Evolutionary conservation across 2,329 filamentous ascomycete genomes (phyloP).

Genomic region (Sclerotiophoma versabilis): DNA sequence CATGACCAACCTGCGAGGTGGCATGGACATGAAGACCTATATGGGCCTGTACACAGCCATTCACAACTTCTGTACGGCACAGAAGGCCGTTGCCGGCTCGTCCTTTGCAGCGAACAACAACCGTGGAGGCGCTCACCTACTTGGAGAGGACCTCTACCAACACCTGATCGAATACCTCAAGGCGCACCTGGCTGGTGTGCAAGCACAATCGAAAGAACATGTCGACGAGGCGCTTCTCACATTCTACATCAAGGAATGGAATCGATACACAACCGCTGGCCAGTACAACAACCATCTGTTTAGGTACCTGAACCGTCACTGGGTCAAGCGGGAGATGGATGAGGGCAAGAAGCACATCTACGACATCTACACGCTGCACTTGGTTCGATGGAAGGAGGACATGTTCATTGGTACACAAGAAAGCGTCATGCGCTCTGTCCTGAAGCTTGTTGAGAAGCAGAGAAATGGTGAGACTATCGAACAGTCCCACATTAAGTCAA

Average conservation of each 20-base stretch:
- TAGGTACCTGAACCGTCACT: conserved; percentile 94
- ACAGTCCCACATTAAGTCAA: conserved; percentile 93
- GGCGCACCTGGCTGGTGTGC: conserved; percentile 74
- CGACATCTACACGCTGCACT: conserved; percentile 95
- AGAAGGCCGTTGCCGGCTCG: conserved; percentile 80
- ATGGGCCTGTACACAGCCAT: conserved; percentile 98
- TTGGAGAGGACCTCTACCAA: conserved; percentile 95
- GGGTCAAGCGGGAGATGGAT: conserved; percentile 98
- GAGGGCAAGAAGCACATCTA: conserved; percentile 98
- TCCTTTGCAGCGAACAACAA: conserved; percentile 61
- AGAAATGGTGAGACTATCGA: conserved; percentile 98
- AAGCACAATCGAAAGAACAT: conserved; percentile 76
- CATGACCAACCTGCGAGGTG: conserved; percentile 89
- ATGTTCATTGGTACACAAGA: conserved; percentile 84
- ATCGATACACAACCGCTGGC: conserved; percentile 90
- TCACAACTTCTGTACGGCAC: conserved; percentile 98
- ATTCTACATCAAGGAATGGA: conserved; percentile 98
- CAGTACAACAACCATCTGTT: conserved; percentile 99
- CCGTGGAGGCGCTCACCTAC: conserved; percentile 87
- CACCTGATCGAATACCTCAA: conserved; percentile 87
- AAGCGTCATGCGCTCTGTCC: conserved; percentile 93
- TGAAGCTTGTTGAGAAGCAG: conserved; percentile 96
- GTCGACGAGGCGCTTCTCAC: conserved; percentile 86
- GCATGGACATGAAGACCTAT: conserved; percentile 95
- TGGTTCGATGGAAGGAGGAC: conserved; percentile 93